Base-by-base conservation (phyloP, 805 yeast genomes). In the Barnettozyma populi region DNA sequence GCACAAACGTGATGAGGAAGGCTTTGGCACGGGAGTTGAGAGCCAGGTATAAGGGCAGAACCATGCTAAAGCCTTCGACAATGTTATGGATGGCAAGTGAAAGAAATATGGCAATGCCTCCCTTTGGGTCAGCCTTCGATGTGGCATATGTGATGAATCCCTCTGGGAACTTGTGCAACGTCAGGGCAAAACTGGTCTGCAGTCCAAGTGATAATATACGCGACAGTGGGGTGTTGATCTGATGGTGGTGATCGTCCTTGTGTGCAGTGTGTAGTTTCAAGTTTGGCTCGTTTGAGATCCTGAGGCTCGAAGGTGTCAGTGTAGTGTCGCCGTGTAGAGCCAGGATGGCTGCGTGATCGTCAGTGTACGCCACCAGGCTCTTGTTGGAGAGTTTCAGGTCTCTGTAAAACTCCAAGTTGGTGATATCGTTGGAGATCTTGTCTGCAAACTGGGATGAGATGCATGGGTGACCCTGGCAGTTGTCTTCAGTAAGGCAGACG, bases 41-140 rank as follows among this genome's bases (percentile, higher is more conserved):
- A 8, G 95, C 88, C 44, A 90, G 77, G 61, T 84, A 94, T 29
- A 92, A 70, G 0, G 98, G 98, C 41, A 90, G 71, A 13, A 96
- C 88, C 86, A 92, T 90, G 14, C 94, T 80, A 62, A 94, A 90
- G 0, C 98, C 99, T 64, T 92, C 99, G 20, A 90, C 84, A 55
- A 89, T 83, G 64, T 94, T 94, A 68, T 92, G 99, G 25, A 94
- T 78, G 11, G 90, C 79, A 60, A 92, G 73, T 42, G 97, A 89
- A 19, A 90, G 63, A 59, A 94, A 90, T 11, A 92, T 88, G 14
- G 88, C 75, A 19, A 89, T 57, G 0, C 98, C 97, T 24, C 90
- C 67, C 49, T 74, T 67, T 2, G 85, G 79, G 59, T 84, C 86
- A 0, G 80, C 82, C 48, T 71, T 70, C 2, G 89, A 75, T 0